Base-by-base conservation (phyloP, 176 grass and related monocot genomes). In the Pontederia paniculata region DNA sequence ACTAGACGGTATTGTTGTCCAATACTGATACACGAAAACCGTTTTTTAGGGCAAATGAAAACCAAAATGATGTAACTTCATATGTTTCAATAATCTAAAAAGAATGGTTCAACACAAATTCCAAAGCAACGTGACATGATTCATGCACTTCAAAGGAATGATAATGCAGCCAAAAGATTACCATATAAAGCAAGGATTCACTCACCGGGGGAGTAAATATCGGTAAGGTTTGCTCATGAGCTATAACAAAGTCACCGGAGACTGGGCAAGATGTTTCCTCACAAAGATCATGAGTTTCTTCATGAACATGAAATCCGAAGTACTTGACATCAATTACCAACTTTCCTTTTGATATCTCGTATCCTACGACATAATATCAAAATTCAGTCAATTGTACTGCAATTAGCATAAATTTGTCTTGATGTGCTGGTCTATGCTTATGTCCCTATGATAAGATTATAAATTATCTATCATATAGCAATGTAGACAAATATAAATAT, bases 301-400 rank as follows among this genome's bases (percentile, higher is more conserved):
- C 62, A 44, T 90, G 46, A 50, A 97, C 91, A 12, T 73, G 52
- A 60, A 97, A 74, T 41, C 85, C 21, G 28, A 81, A 81, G 48
- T 90, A 97, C n/a, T 73, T 97, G 17, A 97, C 91, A 62, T 90
- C 77, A 54, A 97, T 87, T 48, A 74, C 44, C 63, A 97, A 60
- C 48, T 86, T 84, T 43, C 91, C 85, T 42, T 70, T 48, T 23
- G 66, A 17, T 9, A 90, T 64, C 55, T n/a, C 74, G 75, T 69
- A 18, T 55, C 78, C 91, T 97, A 77, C 45, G 60, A 43, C 8
- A 60, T 63, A 52, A 63, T 13, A 67, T 44, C 11, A 55, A 13
- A 55, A 42, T 14, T 8, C 21, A 21, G 16, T 6, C 28, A 37
- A 37, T 37, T 37, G 28, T 37, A 2, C 28, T 37, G 7, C 3